Percentiles rank a stretch among this genome's conserved stretches.
Conservation (phyloP, 208 protist genomes). For the Herpetomonas muscarum region DNA sequence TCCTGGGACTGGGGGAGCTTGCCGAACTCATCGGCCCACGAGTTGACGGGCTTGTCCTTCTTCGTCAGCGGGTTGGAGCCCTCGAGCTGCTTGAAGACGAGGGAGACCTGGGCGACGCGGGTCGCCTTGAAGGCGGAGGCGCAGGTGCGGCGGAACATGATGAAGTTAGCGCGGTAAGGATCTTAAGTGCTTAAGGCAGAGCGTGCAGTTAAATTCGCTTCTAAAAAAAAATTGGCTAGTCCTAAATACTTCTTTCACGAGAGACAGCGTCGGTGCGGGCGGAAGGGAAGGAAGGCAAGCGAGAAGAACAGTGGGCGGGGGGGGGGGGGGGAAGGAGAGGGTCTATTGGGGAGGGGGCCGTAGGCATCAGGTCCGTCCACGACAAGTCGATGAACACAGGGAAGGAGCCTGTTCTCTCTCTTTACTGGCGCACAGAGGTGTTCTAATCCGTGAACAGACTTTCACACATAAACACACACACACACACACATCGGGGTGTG, state of each 20-base stretch:
- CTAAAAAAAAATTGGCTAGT: constrained; percentile 7
- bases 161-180: neutral
- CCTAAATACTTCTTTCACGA: too few relatives aligned
- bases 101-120: constrained; percentile 50
- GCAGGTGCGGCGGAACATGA: constrained; percentile 71
- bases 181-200: constrained; percentile 7
- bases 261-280: neutral
- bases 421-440: too few relatives aligned
- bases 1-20: constrained; percentile 69
- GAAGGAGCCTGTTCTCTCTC: too few relatives aligned
- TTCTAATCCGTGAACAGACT: too few relatives aligned
- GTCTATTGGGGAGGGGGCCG: neutral
- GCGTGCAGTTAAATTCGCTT: constrained; percentile 2
- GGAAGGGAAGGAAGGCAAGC: neutral
- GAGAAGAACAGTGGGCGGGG: too few relatives aligned
- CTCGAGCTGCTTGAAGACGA: constrained; percentile 84
- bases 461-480: too few relatives aligned
- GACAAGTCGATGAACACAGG: too few relatives aligned
- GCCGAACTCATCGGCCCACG: constrained; percentile 83
- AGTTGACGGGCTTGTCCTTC: constrained; percentile 81
- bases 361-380: neutral
- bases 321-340: neutral
- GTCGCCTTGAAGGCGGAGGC: constrained; percentile 59
- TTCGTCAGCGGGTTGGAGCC: constrained; percentile 70
- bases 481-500: too few relatives aligned